Evolutionary conservation across 2,329 filamentous ascomycete species (phyloP), one percentile per base, ranked within the genome.

Genomic region (Aspergillus versicolor): DNA sequence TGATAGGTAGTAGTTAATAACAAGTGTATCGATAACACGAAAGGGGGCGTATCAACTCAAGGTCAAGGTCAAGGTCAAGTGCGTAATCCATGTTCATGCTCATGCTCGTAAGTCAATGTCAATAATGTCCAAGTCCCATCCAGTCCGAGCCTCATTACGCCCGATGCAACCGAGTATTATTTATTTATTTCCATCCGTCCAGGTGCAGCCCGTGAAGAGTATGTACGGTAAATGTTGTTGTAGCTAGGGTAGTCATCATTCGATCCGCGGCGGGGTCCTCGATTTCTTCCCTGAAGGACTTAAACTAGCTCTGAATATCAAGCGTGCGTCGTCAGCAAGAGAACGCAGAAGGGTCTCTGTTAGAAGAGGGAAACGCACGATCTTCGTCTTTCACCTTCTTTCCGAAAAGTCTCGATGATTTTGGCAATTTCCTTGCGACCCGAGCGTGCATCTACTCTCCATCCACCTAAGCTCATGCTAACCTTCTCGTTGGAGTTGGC

Each of bases 391-490:
- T 95, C 90, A 21, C 90, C 93, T 73, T 97, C 92, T 73, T 92
- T 92, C 58, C 92, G 85, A 68, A 95, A 84, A 37, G 82, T 87
- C 66, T 97, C 91, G 63, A 97, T 95, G 38, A 94, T 92, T 69
- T 86, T 87, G 62, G 95, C 75, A 85, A 99, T 97, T 73, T 96
- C 91, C 74, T 95, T 95, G 52, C 94, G 82, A 2, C 90, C 91
- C 5, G 88, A 87, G 43, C 79, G 77, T 4, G 91, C 91, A 76
- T 97, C 90, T 50, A 97, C 87, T 68, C 88, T 84, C 71, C 91
- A 92, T 22, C 90, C 90, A 5, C 84, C 86, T 84, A 97, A 89
- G 69, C 90, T 94, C 94, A 99, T 97, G 61, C 87, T 92, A 12
- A 97, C 89, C 77, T 96, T 96, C 73, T 93, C 87, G 61, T 85